Percentiles rank a stretch among this genome's conserved stretches.
Evolutionary conservation across 169 alveolate species (phyloP).

Genomic region (Plasmodium knowlesi): DNA sequence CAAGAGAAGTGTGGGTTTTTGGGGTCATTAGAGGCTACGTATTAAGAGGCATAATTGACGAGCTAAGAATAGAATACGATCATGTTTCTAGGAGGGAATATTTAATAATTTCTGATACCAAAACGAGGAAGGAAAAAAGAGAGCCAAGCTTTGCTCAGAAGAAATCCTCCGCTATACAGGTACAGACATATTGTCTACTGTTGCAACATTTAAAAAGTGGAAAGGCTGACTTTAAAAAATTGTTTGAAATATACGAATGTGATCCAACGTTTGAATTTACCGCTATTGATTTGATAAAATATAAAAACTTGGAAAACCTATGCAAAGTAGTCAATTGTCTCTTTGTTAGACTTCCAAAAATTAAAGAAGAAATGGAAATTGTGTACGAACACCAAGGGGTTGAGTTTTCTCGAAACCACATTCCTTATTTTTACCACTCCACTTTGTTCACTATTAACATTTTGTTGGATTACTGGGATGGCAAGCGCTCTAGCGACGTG

Average conservation of each 20-base stretch:
- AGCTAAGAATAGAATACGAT: slow-evolving; percentile 80
- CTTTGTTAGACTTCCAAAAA: slow-evolving; percentile 80
- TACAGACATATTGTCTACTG: slow-evolving; percentile 83
- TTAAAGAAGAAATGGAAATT: slow-evolving; percentile 83
- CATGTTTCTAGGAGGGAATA: slow-evolving; percentile 68
- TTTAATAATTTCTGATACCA: slow-evolving; percentile 84
- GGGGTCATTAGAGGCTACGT: slow-evolving; percentile 80
- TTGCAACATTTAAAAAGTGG: slow-evolving; percentile 78
- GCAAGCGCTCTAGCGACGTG: slow-evolving; percentile 81
- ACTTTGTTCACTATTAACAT: slow-evolving; percentile 79
- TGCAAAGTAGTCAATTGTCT: slow-evolving; percentile 73
- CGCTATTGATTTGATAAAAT: slow-evolving; percentile 76
- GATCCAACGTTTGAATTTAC: slow-evolving; percentile 80
- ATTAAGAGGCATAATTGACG: slow-evolving; percentile 85
- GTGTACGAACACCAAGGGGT: slow-evolving; percentile 83
- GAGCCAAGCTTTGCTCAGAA: slow-evolving; percentile 83
- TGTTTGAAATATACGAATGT: slow-evolving; percentile 80
- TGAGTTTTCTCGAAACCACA: slow-evolving; percentile 76
- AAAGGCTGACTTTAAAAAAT: slow-evolving; percentile 72
- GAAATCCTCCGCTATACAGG: slow-evolving; percentile 85
- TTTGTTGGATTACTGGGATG: slow-evolving; percentile 86
- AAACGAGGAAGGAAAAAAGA: slow-evolving; percentile 79
- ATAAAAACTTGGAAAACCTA: slow-evolving; percentile 80
- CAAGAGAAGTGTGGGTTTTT: slow-evolving; percentile 87
- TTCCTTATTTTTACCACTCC: slow-evolving; percentile 78